Conservation (phyloP, 257 asterid genomes). For the Rehmannia glutinosa region DNA sequence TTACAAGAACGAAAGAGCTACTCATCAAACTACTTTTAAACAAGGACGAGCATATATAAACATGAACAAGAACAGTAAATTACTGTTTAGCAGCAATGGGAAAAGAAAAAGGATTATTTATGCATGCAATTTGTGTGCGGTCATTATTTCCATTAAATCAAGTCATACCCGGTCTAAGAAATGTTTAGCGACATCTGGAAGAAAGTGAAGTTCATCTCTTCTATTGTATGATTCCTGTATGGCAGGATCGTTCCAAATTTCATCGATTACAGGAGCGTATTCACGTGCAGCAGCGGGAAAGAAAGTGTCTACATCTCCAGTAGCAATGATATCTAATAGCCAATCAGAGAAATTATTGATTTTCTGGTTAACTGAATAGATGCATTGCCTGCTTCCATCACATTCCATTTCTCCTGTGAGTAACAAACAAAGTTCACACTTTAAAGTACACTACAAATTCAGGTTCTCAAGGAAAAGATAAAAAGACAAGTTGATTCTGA, state of each 20-base stretch:
- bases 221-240: conserved; percentile 72
- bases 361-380: conserved; percentile 47
- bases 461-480: neutral
- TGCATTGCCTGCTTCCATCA: conserved; percentile 33
- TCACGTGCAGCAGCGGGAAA: conserved; percentile 58
- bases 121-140: no score
- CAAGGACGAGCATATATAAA: no score
- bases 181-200: conserved; percentile 61
- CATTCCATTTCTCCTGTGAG: conserved; percentile 28
- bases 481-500: no score
- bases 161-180: conserved; percentile 58
- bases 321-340: conserved; percentile 43
- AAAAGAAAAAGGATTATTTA: no score
- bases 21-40: no score
- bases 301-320: conserved; percentile 40
- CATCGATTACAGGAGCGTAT: conserved; percentile 48
- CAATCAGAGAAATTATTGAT: conserved; percentile 46
- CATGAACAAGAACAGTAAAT: neutral
- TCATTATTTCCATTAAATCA: neutral
- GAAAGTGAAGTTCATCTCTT: conserved; percentile 39
- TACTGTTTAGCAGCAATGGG: no score
- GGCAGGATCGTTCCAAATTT: conserved; percentile 72
- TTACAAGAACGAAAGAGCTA: no score
- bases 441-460: neutral
- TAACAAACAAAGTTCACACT: neutral